phyloP scores from a whole-genome alignment of 2,329 filamentous ascomycete species.

The Ophidiomyces ophidiicola region DNA sequence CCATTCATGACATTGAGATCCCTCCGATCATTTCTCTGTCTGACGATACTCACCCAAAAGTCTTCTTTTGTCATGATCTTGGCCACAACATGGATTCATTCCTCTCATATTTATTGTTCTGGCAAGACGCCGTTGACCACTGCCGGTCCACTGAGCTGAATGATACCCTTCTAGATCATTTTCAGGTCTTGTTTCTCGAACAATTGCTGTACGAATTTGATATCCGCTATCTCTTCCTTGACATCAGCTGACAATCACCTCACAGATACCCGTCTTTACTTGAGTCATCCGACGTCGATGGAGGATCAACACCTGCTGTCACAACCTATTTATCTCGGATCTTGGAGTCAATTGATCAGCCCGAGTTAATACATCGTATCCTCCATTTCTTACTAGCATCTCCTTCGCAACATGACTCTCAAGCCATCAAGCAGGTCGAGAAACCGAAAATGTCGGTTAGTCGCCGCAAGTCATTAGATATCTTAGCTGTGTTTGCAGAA shows the following conservation, averaged over 20 bases:
- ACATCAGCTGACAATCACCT: slow-evolving; percentile 11
- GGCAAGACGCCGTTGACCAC: slow-evolving; percentile 96
- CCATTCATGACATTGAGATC: slow-evolving; percentile 54
- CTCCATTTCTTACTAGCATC: slow-evolving; percentile 83
- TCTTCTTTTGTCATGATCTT: slow-evolving; percentile 65
- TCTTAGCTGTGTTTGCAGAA: slow-evolving; percentile 65
- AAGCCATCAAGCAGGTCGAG: slow-evolving; percentile 38
- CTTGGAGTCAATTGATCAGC: slow-evolving; percentile 80
- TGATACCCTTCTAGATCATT: slow-evolving; percentile 86
- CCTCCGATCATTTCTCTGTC: slow-evolving; percentile 79
- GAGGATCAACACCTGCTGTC: slow-evolving; percentile 90
- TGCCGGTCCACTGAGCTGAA: slow-evolving; percentile 86
- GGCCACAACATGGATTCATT: slow-evolving; percentile 86
- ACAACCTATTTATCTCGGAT: slow-evolving; percentile 86
- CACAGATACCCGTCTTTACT: slow-evolving; percentile 80
- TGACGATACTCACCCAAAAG: slow-evolving; percentile 66
- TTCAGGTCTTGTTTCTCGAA: slow-evolving; percentile 90
- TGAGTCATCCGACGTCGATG: slow-evolving; percentile 93
- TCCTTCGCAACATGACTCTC: slow-evolving; percentile 37
- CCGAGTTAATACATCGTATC: slow-evolving; percentile 87
- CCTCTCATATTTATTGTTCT: slow-evolving; percentile 86
- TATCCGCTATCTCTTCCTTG: slow-evolving; percentile 13
- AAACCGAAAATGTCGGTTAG: slow-evolving; percentile 48
- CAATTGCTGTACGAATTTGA: slow-evolving; percentile 64
- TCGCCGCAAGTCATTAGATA: slow-evolving; percentile 77